Conservation (phyloP, 1,139 yeast species). For the Debaryomycetaceae sp. region DNA sequence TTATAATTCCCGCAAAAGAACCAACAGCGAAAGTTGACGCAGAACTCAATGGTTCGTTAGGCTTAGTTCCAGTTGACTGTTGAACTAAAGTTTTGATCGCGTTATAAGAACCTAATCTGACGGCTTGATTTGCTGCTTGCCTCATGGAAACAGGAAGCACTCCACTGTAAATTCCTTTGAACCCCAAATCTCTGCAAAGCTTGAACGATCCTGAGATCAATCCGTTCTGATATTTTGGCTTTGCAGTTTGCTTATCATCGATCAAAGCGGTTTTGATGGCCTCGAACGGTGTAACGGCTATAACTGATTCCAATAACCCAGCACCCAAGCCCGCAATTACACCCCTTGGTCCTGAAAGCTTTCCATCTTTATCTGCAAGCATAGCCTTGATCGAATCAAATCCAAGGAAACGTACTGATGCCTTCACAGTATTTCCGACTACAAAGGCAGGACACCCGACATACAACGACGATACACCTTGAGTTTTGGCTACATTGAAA, state of each 20-base stretch:
- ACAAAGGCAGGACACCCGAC: constrained; percentile 99
- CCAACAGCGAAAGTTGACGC: constrained; percentile 85
- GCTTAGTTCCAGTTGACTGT: constrained; percentile 60
- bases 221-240: constrained; percentile 76
- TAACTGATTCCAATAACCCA: constrained; percentile 83
- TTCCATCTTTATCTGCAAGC: constrained; percentile 80
- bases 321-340: constrained; percentile 96
- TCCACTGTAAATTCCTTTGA: constrained; percentile 83
- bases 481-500: constrained; percentile 66
- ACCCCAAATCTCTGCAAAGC: constrained; percentile 72
- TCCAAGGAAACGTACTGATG: constrained; percentile 89
- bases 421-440: constrained; percentile 93
- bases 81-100: constrained; percentile 81
- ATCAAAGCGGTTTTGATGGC: constrained; percentile 94
- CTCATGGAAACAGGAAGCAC: constrained; percentile 89
- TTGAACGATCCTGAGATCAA: constrained; percentile 57
- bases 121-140: constrained; percentile 95
- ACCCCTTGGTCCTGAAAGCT: constrained; percentile 84
- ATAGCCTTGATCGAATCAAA: constrained; percentile 81
- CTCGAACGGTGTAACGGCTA: constrained; percentile 96
- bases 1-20: constrained; percentile 86
- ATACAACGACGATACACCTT: constrained; percentile 78
- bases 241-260: constrained; percentile 77
- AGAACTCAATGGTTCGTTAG: constrained; percentile 73
- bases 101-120: constrained; percentile 88